Conservation (phyloP, 805 yeast genomes). For the Metschnikowia peoriensis region DNA sequence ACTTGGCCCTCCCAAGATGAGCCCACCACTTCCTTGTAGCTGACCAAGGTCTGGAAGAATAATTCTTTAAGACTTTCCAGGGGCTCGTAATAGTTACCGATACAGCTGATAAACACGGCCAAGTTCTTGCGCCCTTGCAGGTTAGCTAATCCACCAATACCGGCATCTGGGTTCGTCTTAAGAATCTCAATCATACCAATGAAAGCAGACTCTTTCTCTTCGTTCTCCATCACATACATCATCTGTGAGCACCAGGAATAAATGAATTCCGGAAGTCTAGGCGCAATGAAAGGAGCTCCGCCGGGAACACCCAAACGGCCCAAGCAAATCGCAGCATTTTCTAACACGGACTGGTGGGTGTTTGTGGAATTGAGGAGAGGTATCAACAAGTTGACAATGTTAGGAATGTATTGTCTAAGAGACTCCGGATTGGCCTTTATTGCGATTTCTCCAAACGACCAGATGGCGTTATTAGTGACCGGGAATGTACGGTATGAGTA, state of each 20-base stretch:
- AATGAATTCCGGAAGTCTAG: constrained; percentile 56
- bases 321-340: constrained; percentile 84
- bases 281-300: constrained; percentile 49
- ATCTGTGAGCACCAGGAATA: constrained; percentile 71
- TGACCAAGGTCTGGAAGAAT: constrained; percentile 45
- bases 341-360: constrained; percentile 64
- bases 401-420: constrained; percentile 51
- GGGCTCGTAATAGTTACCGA: constrained; percentile 55
- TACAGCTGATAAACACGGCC: constrained; percentile 54
- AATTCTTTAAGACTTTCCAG: constrained; percentile 41
- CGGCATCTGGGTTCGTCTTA: constrained; percentile 59
- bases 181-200: constrained; percentile 77
- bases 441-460: constrained; percentile 90
- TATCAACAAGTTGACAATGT: constrained; percentile 54
- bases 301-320: constrained; percentile 75
- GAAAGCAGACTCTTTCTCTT: constrained; percentile 86
- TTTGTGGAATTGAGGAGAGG: constrained; percentile 56
- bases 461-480: constrained; percentile 83
- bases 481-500: constrained; percentile 51
- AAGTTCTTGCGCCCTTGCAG: constrained; percentile 47
- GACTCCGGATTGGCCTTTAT: constrained; percentile 50
- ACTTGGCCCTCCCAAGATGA: constrained; percentile 35
- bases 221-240: constrained; percentile 67
- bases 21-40: constrained; percentile 50
- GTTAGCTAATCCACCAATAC: constrained; percentile 48